These are phyloP conservation scores for Cyclotella choctawhatcheeana DNA, from an alignment of 108 stramenopile genomes.

Conservation along the genomic window DNA sequence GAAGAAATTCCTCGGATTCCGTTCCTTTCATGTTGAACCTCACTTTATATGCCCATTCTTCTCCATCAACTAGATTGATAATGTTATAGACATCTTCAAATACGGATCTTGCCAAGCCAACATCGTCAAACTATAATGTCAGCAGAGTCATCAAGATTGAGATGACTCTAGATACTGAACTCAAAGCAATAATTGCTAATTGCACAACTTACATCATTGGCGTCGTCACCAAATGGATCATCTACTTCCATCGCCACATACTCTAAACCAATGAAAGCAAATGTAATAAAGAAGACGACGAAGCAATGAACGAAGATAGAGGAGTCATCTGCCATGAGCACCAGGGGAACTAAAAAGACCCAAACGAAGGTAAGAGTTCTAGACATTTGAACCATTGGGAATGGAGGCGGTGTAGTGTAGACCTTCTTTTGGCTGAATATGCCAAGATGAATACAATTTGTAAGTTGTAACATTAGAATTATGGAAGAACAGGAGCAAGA, in stretches of 20 bases:
- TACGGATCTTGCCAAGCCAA: slow-evolving; percentile 29
- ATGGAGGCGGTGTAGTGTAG: slow-evolving; percentile 7
- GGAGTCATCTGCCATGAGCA: background rate
- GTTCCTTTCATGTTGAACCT: slow-evolving; percentile 21
- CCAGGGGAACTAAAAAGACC: slow-evolving; percentile 16
- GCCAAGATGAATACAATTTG: too few species aligned
- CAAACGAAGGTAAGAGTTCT: slow-evolving; percentile 17
- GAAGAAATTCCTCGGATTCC: slow-evolving; percentile 13
- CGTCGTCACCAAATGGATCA: slow-evolving; percentile 59
- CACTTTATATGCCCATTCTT: slow-evolving; percentile 39
- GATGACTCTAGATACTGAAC: too few species aligned
- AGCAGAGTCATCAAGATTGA: too few species aligned
- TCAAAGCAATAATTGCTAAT: too few species aligned
- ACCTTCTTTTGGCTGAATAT: slow-evolving; percentile 7
- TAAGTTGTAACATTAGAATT: background rate
- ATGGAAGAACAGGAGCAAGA: background rate
- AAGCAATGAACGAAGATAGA: slow-evolving; percentile 9
- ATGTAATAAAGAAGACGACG: slow-evolving; percentile 42
- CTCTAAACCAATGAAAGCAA: slow-evolving; percentile 52
- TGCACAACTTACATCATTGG: too few species aligned
- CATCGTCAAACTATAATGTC: slow-evolving; percentile 40
- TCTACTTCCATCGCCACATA: slow-evolving; percentile 48
- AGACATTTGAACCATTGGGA: slow-evolving; percentile 22
- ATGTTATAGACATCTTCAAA: slow-evolving; percentile 51
- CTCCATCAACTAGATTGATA: slow-evolving; percentile 45